Evolutionary conservation across 495 filamentous ascomycete genomes (phyloP).

Genomic region (Trichoderma orchidacearum): DNA sequence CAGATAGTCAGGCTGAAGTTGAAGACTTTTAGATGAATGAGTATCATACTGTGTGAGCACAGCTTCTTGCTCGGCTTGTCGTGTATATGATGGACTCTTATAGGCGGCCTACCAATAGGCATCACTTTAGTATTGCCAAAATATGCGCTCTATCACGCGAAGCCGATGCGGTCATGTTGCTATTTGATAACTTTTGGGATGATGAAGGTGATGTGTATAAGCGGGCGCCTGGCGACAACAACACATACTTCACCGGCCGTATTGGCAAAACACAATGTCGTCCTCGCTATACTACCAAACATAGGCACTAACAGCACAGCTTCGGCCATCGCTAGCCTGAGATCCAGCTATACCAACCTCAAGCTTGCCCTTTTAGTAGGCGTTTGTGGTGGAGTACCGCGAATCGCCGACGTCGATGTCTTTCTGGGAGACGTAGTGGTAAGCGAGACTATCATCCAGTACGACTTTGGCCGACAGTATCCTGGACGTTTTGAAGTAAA

Average conservation of each 20-base stretch:
- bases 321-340: conserved; percentile 12
- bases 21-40: too few species aligned
- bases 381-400: conserved; percentile 19
- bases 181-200: conserved; percentile 18
- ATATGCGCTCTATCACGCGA: conserved; percentile 17
- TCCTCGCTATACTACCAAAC: conserved; percentile 15
- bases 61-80: too few species aligned
- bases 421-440: conserved; percentile 33
- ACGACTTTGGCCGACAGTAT: conserved; percentile 24
- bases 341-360: conserved; percentile 15
- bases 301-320: conserved; percentile 23
- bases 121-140: conserved; percentile 12
- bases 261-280: conserved; percentile 24
- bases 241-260: conserved; percentile 22
- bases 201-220: conserved; percentile 11
- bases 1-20: too few species aligned
- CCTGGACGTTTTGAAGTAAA: conserved; percentile 18
- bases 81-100: too few species aligned
- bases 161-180: conserved; percentile 14
- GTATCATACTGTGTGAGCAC: too few species aligned
- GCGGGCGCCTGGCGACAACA: conserved; percentile 11
- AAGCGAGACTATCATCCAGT: conserved; percentile 23
- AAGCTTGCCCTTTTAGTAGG: conserved; percentile 16
- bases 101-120: conserved; percentile 1
- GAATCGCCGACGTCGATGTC: conserved; percentile 8